Base-by-base conservation (phyloP, 345 rosid species). In the Pelargonium nanum region DNA sequence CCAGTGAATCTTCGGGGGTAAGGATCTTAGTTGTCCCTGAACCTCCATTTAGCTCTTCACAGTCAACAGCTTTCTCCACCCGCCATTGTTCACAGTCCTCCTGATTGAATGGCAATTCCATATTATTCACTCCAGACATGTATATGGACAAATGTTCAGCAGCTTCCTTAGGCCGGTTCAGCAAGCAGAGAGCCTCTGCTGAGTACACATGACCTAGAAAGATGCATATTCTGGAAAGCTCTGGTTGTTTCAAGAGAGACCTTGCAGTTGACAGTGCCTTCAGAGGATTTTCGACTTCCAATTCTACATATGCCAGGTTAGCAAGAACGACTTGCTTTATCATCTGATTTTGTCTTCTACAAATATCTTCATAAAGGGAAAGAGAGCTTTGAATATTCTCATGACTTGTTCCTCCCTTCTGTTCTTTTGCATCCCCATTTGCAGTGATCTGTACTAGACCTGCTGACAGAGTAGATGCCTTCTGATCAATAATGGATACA, bases 111-210 rank as follows among this genome's bases (percentile, higher is more conserved):
- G 99, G 99, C 61, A 81, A 51, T 63, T 75, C 82, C 24, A 94
- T 74, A 64, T 77, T 73, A 65, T 62, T 77, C 63, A 74, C 91
- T 53, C 83, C 85, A 17, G 86, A 74, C 45, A 94, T 59, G 67
- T 88, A 94, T 56, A 61, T 52, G 5, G 83, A 85, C 69, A 94
- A 80, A 74, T 88, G 92, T 52, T 77, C 86, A 0, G 85, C 87
- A 5, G 97, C 99, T 67, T 90, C 99, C 48, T 75, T 67, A 13
- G 90, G 85, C 66, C 75, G 83, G 83, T 83, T 78, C 74, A 94
- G 76, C 74, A 81, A 63, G 80, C 96, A 94, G 26, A 94, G 96
- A 19, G 99, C 95, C 83, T 94, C 99, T 2, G 97, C 97, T 59
- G 85, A 93, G 73, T 94, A 94, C 8, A 83, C 60, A 65, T 77